Evolutionary conservation across 2,329 filamentous ascomycete species (phyloP), one percentile per base, ranked within the genome.

Genomic region (Hypoxylon sp.): DNA sequence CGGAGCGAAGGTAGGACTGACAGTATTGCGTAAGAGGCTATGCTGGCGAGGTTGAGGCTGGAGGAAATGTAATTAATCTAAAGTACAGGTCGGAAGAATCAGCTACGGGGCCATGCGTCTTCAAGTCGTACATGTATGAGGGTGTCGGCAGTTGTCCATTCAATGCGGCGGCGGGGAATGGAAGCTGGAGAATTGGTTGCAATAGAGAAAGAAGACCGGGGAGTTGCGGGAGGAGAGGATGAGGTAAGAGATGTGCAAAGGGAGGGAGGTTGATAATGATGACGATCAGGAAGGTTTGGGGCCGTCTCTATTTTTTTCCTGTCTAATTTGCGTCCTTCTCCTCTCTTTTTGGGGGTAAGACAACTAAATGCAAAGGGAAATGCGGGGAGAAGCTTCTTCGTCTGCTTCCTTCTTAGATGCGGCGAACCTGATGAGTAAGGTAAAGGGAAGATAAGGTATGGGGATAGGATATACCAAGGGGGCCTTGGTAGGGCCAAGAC

Each of bases 11-110:
- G 71, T 65, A 66, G 63, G 59, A 70, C 65, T 73, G 62, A 73
- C 48, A 69, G 53, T 69, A 51, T 65, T 71, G 58, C 66, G 69
- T 69, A 71, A 73, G 65, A 72, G 58, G 73, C 70, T 75, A 73
- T 71, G 73, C 65, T 73, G 67, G 71, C 27, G 65, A 64, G 35
- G 57, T 65, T 60, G 58, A 68, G 70, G 61, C 62, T 65, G 58
- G 57, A 63, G 53, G 61, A 48, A 67, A 69, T 55, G 56, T 56
- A 64, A 72, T 69, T 73, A 73, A 73, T 70, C 70, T 70, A 72
- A 58, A 56, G 56, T 65, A 55, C 56, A 66, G 40, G 63, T 69
- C 71, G 67, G 71, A 68, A 68, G 50, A 67, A 72, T 73, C 64
- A 73, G 71, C 61, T 64, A 66, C 44, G 56, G 62, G 64, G 33